A percentile compares a stretch with the other conserved stretches of the same genome.
phyloP scores from a whole-genome alignment of 768 basidiomycete species.

The Lactarius hengduanensis region DNA sequence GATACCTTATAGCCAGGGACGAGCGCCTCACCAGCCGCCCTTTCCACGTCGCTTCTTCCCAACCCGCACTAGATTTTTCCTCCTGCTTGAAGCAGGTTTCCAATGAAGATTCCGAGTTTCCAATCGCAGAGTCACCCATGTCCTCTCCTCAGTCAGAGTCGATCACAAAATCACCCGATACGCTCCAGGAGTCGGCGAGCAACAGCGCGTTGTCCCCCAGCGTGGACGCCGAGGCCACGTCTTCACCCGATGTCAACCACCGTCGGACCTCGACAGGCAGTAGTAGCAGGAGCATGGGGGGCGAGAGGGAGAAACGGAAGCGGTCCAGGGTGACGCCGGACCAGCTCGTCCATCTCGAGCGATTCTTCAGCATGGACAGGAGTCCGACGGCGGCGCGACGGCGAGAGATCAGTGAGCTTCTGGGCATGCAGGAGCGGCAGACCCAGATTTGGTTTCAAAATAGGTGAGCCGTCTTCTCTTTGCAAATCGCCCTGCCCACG shows the following conservation, averaged over 20 bases:
- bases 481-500: conserved; percentile 13
- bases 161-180: conserved; percentile 23
- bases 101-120: conserved; percentile 15
- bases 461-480: conserved; percentile 45
- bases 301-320: conserved; percentile 59
- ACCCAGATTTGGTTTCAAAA: conserved; percentile 93
- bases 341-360: conserved; percentile 74
- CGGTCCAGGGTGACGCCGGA: conserved; percentile 77
- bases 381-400: conserved; percentile 71
- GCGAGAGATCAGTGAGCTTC: conserved; percentile 66
- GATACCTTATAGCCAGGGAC: conserved; percentile 22
- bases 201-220: conserved; percentile 20
- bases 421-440: conserved; percentile 85
- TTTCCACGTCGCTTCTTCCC: conserved; percentile 6
- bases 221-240: conserved; percentile 14
- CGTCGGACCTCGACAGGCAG: conserved; percentile 22
- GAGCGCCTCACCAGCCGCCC: conserved; percentile 16
- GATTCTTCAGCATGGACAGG: conserved; percentile 62
- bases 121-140: conserved; percentile 20
- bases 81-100: conserved; percentile 7
- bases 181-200: conserved; percentile 16
- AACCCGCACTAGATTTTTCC: conserved; percentile 10
- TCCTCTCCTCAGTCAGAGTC: conserved; percentile 26
- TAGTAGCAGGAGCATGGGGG: conserved; percentile 30
- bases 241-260: conserved; percentile 23